Evolutionary conservation across 139 green algal genomes (phyloP).

Genomic region (Chlorella sp.): DNA sequence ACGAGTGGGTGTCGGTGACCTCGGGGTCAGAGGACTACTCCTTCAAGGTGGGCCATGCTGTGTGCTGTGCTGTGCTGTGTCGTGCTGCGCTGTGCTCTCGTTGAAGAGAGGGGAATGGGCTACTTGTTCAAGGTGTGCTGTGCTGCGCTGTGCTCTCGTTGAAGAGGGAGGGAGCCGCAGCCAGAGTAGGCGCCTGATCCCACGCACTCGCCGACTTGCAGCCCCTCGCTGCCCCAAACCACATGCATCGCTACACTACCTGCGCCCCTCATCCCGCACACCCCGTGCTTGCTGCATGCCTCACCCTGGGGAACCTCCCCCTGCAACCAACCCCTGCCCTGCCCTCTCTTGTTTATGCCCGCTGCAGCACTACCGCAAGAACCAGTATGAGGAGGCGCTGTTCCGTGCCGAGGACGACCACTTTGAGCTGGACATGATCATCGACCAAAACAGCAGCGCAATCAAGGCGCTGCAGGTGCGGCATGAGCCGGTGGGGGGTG

Average conservation of each 20-base stretch:
- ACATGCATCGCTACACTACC: no score
- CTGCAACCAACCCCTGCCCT: background rate
- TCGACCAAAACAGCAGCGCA: conserved; percentile 84
- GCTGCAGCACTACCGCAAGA: conserved; percentile 94
- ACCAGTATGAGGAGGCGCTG: conserved; percentile 97
- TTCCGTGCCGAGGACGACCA: conserved; percentile 96
- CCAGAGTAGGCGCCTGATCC: no score
- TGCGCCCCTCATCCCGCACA: no score
- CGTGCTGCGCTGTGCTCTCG: no score
- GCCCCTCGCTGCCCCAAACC: no score
- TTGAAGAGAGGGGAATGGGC: no score
- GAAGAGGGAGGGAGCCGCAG: no score
- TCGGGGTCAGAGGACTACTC: conserved; percentile 93
- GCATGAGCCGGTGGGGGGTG: background rate
- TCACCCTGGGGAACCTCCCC: no score
- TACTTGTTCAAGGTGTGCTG: no score
- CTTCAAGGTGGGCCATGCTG: conserved; percentile 74
- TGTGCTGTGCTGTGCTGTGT: background rate
- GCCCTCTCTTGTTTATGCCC: background rate
- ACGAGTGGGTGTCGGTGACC: conserved; percentile 94
- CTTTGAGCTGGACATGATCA: conserved; percentile 97
- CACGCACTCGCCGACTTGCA: no score
- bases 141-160: no score
- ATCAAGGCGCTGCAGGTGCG: conserved; percentile 61
- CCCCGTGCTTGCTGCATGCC: no score